Evolutionary conservation across 208 protist species (phyloP), one percentile per base, ranked within the genome.

Genomic region (Trypanosoma scelopori): DNA sequence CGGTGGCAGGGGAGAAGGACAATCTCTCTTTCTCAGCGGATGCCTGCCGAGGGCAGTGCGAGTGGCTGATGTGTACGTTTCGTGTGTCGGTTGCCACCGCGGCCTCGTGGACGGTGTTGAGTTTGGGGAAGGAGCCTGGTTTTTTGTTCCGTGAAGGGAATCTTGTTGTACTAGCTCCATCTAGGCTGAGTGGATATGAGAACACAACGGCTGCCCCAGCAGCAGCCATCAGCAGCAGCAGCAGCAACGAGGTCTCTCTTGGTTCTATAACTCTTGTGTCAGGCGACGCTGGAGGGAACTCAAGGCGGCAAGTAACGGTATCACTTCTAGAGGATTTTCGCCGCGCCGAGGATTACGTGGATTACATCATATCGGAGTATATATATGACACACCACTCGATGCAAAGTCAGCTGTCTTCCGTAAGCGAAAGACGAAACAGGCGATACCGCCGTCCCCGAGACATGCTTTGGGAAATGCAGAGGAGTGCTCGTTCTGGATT

Each of bases 301-400:
- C 41, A 11, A 23, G 20, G 39, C 62, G 63, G 27, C 32, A 51
- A 28, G 63, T 41, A 43, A 61, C 46, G 16, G 25, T 78, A 9
- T 87, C 84, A 11, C 67, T 95, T 15, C 28, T 90, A 1, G 62
- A 68, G 1, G 86, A 95, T 28, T 82, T 80, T 41, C 82, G 89
- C 59, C 83, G 63, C 46, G 73, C 82, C 6, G 72, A 70, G 12
- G 81, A 89, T 16, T 95, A 85, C 52, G 52, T 92, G 42, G 86
- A 92, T 30, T 89, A 84, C 43, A 51, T 78, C 20, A 45, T 88
- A 41, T 65, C 65, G 25, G 85, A 91, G 78, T 85, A 78, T 63
- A 35, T 72, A 53, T 89, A 92, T 63, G 76, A 93, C 45, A 76
- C 51, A 6, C 74, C 65, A 43, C 60, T 71, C n/a, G 79, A 78